phyloP scores from a whole-genome alignment of 164 flowering plant genomes.

The Vitis labrusca region DNA sequence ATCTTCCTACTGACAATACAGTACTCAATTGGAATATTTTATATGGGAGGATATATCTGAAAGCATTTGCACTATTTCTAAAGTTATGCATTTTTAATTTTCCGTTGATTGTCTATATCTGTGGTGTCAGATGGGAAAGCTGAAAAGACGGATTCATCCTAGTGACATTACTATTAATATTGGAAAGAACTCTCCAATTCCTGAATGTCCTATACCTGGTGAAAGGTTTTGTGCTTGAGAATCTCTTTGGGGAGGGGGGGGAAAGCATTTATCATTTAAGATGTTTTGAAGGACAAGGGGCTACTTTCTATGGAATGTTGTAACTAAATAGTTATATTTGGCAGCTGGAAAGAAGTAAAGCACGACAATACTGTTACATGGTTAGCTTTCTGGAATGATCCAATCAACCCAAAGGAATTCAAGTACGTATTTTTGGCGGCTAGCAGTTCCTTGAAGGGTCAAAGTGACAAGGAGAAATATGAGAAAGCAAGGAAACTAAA shows the following conservation, averaged over 20 bases:
- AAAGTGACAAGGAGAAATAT: conserved; percentile 98
- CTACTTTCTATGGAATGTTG: too few relatives aligned
- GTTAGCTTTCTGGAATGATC: conserved; percentile 99
- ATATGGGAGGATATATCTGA: too few relatives aligned
- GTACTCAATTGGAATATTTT: too few relatives aligned
- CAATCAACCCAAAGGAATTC: conserved; percentile 86
- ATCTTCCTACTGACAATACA: too few relatives aligned
- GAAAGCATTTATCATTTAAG: too few relatives aligned
- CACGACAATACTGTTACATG: conserved; percentile 99
- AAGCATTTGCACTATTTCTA: too few relatives aligned
- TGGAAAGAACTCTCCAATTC: conserved; percentile 87
- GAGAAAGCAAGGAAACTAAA: conserved; percentile 93
- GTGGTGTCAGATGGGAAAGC: conserved; percentile 84
- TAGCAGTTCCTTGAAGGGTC: conserved; percentile 97
- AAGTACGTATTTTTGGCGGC: conserved; percentile 98
- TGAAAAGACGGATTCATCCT: conserved; percentile 87
- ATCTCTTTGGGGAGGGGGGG: too few relatives aligned
- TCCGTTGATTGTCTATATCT: background rate
- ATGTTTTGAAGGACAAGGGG: too few relatives aligned
- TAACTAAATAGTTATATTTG: too few relatives aligned
- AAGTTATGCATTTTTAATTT: background rate
- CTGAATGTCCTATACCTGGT: conserved; percentile 94
- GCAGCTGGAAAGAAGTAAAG: conserved; percentile 98
- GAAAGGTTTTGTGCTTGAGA: conserved; percentile 59
- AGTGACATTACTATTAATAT: conserved; percentile 91